Percentiles rank a stretch among this genome's conserved stretches.
Conservation (phyloP, 306 rosid species). For the Astragalus glycyphyllos region DNA sequence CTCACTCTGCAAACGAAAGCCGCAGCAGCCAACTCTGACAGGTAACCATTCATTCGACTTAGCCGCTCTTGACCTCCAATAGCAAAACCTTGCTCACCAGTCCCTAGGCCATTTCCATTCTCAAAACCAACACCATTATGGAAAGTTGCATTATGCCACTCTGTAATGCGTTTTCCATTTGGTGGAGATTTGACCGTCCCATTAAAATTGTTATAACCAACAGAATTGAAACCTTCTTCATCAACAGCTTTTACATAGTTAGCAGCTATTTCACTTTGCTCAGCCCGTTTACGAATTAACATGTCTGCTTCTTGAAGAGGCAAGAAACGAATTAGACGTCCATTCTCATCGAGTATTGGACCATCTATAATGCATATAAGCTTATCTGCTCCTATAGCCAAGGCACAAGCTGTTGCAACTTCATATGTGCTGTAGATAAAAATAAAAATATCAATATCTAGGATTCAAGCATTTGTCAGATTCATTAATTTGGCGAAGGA, state of each 20-base stretch:
- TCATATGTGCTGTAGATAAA: constrained; percentile 80
- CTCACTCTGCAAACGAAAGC: constrained; percentile 97
- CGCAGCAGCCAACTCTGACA: constrained; percentile 98
- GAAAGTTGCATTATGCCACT: constrained; percentile 59
- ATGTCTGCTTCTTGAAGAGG: constrained; percentile 95
- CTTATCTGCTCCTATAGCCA: constrained; percentile 94
- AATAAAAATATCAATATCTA: constrained; percentile 41
- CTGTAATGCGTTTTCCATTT: constrained; percentile 55
- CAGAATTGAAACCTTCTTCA: constrained; percentile 57
- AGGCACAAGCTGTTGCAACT: constrained; percentile 95
- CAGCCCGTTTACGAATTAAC: constrained; percentile 83
- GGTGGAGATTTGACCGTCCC: constrained; percentile 51
- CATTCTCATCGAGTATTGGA: constrained; percentile 87
- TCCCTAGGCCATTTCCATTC: constrained; percentile 79
- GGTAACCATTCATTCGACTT: constrained; percentile 84
- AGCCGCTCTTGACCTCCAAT: constrained; percentile 90
- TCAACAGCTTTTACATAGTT: constrained; percentile 89
- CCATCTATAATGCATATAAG: constrained; percentile 94
- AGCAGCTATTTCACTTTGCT: constrained; percentile 93
- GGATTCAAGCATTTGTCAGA: constrained; percentile 34
- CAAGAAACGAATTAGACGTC: constrained; percentile 75
- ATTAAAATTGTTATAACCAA: constrained; percentile 44
- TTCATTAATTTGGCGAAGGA: neutral
- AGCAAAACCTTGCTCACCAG: constrained; percentile 90
- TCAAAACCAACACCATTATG: constrained; percentile 91